Percentiles rank a stretch among this genome's conserved stretches.
These are phyloP conservation scores for Coemansia sp. DNA, from an alignment of 192 early-diverging fungal species.

Conservation along the genomic window DNA sequence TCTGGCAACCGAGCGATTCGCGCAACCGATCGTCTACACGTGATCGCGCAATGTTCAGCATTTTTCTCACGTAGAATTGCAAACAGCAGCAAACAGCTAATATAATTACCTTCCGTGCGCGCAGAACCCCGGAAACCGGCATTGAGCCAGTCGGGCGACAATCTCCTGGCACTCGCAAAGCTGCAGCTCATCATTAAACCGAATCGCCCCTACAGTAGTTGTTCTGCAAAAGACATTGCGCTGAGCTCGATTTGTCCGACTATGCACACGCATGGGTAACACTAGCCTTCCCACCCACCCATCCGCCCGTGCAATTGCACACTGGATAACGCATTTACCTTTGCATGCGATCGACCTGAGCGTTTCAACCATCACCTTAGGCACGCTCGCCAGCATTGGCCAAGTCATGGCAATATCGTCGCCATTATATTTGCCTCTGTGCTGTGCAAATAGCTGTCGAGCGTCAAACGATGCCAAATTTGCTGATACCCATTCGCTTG, in stretches of 20 bases:
- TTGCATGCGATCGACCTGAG: slow-evolving; percentile 36
- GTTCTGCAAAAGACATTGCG: not conserved
- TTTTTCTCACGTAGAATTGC: not conserved
- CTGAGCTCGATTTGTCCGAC: not conserved
- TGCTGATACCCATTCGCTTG: slow-evolving; percentile 12
- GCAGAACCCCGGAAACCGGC: slow-evolving; percentile 41
- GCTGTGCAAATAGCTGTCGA: not conserved
- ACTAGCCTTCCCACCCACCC: not conserved
- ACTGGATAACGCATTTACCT: not conserved
- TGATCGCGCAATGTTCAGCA: not conserved
- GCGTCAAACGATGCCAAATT: not conserved
- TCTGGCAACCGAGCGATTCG: not conserved
- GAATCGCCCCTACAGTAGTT: slow-evolving; percentile 25
- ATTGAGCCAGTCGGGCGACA: slow-evolving; percentile 23
- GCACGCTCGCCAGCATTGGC: slow-evolving; percentile 30
- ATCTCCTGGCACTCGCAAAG: slow-evolving; percentile 17
- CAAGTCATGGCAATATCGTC: slow-evolving; percentile 6
- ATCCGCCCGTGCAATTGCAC: too few relatives aligned
- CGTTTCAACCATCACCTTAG: slow-evolving; percentile 26
- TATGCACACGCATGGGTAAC: not conserved
- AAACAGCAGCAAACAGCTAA: too few relatives aligned
- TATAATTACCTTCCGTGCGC: slow-evolving; percentile 36
- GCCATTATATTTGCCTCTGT: not conserved
- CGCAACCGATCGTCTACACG: slow-evolving; percentile 4
- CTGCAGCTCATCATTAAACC: slow-evolving; percentile 39